These are phyloP conservation scores for Corrigiola litoralis DNA, from an alignment of 179 eudicot genomes.

Conservation along the genomic window DNA sequence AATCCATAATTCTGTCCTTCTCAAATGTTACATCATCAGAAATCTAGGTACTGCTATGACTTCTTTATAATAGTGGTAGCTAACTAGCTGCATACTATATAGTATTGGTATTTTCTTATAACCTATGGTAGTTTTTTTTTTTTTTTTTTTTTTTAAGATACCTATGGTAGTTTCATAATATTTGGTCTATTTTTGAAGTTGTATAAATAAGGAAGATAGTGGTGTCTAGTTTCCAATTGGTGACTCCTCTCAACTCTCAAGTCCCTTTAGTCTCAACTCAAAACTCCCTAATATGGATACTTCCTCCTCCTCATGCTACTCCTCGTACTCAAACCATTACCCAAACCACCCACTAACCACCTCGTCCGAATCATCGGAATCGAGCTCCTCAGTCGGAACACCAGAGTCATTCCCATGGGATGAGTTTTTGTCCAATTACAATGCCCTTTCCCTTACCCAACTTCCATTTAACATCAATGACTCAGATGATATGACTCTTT, in stretches of 20 bases:
- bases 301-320: slow-evolving; percentile 10
- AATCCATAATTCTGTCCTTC: slow-evolving; percentile 24
- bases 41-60: slow-evolving; percentile 15
- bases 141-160: too few relatives aligned
- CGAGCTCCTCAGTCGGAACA: slow-evolving; percentile 19
- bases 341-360: neutral
- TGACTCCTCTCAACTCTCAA: neutral
- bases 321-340: neutral
- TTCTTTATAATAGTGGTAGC: neutral
- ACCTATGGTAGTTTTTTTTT: neutral
- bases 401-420: slow-evolving; percentile 29
- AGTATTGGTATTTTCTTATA: neutral
- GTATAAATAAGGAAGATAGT: slow-evolving; percentile 21
- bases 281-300: slow-evolving; percentile 23
- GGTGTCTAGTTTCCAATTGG: slow-evolving; percentile 10
- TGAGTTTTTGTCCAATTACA: slow-evolving; percentile 24
- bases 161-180: neutral
- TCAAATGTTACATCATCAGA: slow-evolving; percentile 6
- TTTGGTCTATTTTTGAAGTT: neutral
- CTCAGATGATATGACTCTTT: slow-evolving; percentile 52
- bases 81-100: too few relatives aligned
- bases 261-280: neutral
- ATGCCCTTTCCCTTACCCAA: slow-evolving; percentile 25
- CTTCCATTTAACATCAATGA: slow-evolving; percentile 51
- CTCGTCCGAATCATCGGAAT: slow-evolving; percentile 31